These are phyloP conservation scores for Pythium dissimile DNA, from an alignment of 352 stramenopile genomes.

Conservation along the genomic window DNA sequence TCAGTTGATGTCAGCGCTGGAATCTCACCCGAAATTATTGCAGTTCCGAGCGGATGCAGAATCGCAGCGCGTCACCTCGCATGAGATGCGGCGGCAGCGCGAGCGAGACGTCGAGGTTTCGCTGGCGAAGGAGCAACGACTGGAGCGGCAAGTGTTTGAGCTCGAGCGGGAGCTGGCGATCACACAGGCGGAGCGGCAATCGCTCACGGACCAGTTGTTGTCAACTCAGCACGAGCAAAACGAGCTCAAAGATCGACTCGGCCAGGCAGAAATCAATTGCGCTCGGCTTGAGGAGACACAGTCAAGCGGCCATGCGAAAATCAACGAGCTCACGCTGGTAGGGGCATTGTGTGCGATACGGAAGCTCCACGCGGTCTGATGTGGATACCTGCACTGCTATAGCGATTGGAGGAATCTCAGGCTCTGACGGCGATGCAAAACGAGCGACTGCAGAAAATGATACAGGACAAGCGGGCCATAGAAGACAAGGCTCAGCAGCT, in stretches of 20 bases:
- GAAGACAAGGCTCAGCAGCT: constrained; percentile 42
- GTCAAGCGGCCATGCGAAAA: neutral
- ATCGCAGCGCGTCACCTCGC: constrained; percentile 23
- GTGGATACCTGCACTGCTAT: too few relatives aligned
- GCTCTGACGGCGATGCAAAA: constrained; percentile 3
- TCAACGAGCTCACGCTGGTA: constrained; percentile 8
- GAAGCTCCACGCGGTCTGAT: too few relatives aligned
- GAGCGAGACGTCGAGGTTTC: constrained; percentile 25
- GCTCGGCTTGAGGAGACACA: neutral
- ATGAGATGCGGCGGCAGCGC: constrained; percentile 35
- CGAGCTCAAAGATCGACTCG: neutral
- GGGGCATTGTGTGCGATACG: neutral
- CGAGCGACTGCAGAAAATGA: constrained; percentile 4
- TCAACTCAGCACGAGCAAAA: neutral
- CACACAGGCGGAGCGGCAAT: neutral
- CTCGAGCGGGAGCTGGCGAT: neutral
- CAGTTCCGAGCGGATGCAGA: constrained; percentile 34
- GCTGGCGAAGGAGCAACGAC: constrained; percentile 7
- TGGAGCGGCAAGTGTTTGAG: constrained; percentile 7
- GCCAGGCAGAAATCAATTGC: neutral
- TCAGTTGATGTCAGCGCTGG: neutral
- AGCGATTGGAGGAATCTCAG: too few relatives aligned
- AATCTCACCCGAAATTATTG: neutral
- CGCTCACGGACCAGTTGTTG: neutral
- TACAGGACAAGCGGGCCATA: constrained; percentile 35